Conservation (phyloP, 2,329 filamentous ascomycete species). For the Aspergillus fischeri region DNA sequence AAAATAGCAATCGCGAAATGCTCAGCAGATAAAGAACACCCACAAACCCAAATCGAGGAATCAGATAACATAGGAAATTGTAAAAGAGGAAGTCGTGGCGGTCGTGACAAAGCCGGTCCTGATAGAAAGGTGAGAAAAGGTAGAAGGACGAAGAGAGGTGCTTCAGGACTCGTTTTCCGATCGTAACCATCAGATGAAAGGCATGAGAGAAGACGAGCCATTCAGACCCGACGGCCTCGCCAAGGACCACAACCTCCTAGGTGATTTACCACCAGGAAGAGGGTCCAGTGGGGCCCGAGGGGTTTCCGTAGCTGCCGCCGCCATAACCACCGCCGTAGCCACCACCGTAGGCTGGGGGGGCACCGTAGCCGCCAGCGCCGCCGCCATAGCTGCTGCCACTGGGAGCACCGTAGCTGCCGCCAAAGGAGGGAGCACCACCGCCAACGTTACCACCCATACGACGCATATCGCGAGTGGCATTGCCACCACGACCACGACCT, state of each 20-base stretch:
- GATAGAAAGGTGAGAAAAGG: conserved; percentile 22
- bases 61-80: conserved; percentile 20
- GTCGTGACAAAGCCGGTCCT: conserved; percentile 44
- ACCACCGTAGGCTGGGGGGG: conserved; percentile 25
- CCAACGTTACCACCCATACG: conserved; percentile 54
- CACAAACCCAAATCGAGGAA: conserved; percentile 19
- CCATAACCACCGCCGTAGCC: conserved; percentile 27
- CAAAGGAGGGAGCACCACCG: conserved; percentile 33
- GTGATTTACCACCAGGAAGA: conserved; percentile 51
- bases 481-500: conserved; percentile 60
- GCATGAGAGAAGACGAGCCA: conserved; percentile 31
- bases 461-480: conserved; percentile 83
- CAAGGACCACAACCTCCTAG: conserved; percentile 32
- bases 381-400: conserved; percentile 25
- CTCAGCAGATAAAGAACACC: conserved; percentile 20
- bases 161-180: conserved; percentile 35
- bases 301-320: conserved; percentile 27
- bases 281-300: conserved; percentile 46
- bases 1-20: conserved; percentile 22
- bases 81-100: conserved; percentile 40
- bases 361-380: conserved; percentile 16
- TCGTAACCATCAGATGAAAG: conserved; percentile 36
- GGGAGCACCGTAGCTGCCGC: conserved; percentile 32
- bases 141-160: conserved; percentile 18
- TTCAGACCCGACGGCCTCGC: conserved; percentile 39